Base-by-base conservation (phyloP, 2,329 filamentous ascomycete genomes). In the Phyllosticta citriasiana region DNA sequence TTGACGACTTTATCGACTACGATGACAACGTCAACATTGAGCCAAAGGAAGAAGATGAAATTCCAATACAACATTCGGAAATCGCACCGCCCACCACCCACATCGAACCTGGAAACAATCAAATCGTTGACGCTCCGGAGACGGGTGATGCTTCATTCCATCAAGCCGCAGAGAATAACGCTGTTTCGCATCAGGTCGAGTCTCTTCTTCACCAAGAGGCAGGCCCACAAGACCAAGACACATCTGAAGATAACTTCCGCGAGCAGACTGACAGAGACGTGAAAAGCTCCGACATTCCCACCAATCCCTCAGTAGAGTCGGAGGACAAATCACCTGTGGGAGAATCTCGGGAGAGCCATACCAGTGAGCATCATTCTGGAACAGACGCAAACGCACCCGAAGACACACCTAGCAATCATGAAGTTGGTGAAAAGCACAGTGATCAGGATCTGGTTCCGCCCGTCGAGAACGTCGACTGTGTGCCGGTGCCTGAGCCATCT, bases 1-100 rank as follows among this genome's bases (percentile, higher is more conserved):
- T 56, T 19, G 57, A 63, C 30, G 61, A 67, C 54, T 57, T 57
- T 57, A 59, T 56, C 59, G 30, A 55, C 57, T 55, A 53, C 47
- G 55, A 40, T 53, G 60, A 65, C 16, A 60, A 64, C 4, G 57
- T 63, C 40, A 53, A 25, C 9, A 27, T 16, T 19, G 50, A 61
- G 14, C 24, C 22, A 19, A 27, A 61, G 35, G 30, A 24, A 50
- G 24, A 22, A 24, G 26, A 26, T 14, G 19, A 61, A n/a, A 4
- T n/a, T 25, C 5, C 33, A 12, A 19, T 10, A 33, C 55, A 57
- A n/a, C 19, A 30, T 6, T 7, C 55, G 8, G 50, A 27, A 27
- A 14, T 10, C n/a, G 24, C 14, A 6, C n/a, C 59, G 14, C 35
- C 26, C 22, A 3, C 24, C 4, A 22, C 50, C 9, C 57, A 55